phyloP scores from a whole-genome alignment of 192 early-diverging fungal species.

The Dimargaris verticillata region DNA sequence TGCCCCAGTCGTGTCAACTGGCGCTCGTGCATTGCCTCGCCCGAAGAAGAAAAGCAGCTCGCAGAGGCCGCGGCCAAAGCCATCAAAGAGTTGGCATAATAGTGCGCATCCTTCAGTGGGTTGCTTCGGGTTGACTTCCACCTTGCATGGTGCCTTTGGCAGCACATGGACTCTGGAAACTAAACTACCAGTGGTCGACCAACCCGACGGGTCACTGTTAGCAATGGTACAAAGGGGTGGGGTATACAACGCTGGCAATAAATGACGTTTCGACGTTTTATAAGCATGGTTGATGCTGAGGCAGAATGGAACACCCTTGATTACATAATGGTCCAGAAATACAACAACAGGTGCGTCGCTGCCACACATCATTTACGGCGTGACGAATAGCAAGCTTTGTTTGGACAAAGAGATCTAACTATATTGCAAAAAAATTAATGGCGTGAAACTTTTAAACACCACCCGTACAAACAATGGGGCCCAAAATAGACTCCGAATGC shows the following conservation, averaged over 20 bases:
- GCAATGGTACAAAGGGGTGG: no score
- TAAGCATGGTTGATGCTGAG: neutral
- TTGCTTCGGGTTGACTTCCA: neutral
- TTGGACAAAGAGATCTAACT: no score
- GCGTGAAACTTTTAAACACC: no score
- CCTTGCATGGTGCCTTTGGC: neutral
- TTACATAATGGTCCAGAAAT: neutral
- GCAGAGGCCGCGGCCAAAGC: neutral
- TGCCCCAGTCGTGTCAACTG: constrained; percentile 58
- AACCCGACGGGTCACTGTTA: no score
- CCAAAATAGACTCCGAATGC: no score
- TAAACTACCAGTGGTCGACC: neutral
- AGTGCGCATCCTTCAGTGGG: neutral
- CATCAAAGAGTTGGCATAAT: neutral
- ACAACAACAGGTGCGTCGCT: neutral
- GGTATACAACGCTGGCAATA: neutral
- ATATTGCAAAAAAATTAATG: no score
- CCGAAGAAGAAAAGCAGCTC: constrained; percentile 42
- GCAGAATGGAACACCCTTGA: neutral
- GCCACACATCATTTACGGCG: no score
- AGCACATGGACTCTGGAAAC: neutral
- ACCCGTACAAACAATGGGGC: no score
- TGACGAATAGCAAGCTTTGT: no score
- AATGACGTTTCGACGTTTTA: neutral
- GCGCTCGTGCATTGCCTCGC: constrained; percentile 49